phyloP scores from a whole-genome alignment of 129 eudicot genomes.

The Oenanthe sinensis region DNA sequence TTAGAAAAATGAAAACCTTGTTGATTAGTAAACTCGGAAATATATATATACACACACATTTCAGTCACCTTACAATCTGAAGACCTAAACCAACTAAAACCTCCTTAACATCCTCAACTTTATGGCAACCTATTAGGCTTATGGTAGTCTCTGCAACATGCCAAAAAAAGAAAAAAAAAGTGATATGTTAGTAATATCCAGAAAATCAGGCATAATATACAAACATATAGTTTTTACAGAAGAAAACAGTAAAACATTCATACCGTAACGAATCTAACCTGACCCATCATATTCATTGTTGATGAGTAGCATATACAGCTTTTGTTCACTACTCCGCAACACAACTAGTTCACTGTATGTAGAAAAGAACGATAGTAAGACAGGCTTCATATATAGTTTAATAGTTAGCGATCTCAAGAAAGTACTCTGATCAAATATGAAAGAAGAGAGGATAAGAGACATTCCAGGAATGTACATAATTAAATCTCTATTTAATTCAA shows the following conservation, averaged over 20 bases:
- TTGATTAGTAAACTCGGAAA: not conserved
- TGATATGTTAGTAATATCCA: conserved; percentile 12
- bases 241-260: conserved; percentile 24
- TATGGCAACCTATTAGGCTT: conserved; percentile 39
- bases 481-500: not conserved
- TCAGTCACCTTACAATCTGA: conserved; percentile 46
- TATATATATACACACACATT: not conserved
- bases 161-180: conserved; percentile 6
- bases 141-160: conserved; percentile 33
- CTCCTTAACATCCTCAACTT: conserved; percentile 47
- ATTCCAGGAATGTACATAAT: not conserved
- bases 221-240: conserved; percentile 19
- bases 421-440: not conserved
- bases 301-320: conserved; percentile 42
- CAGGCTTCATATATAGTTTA: not conserved
- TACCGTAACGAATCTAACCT: conserved; percentile 77
- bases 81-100: conserved; percentile 65
- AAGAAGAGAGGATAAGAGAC: not conserved
- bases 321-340: conserved; percentile 47
- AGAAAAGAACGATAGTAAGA: not conserved
- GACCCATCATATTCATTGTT: conserved; percentile 42
- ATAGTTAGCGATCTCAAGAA: conserved; percentile 3
- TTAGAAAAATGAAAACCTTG: conserved; percentile 10
- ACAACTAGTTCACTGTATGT: conserved; percentile 40
- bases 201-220: not conserved